Evolutionary conservation across 371 early-diverging fungal genomes (phyloP), one percentile per base, ranked within the genome.

Genomic region (Rhizopus stolonifer): DNA sequence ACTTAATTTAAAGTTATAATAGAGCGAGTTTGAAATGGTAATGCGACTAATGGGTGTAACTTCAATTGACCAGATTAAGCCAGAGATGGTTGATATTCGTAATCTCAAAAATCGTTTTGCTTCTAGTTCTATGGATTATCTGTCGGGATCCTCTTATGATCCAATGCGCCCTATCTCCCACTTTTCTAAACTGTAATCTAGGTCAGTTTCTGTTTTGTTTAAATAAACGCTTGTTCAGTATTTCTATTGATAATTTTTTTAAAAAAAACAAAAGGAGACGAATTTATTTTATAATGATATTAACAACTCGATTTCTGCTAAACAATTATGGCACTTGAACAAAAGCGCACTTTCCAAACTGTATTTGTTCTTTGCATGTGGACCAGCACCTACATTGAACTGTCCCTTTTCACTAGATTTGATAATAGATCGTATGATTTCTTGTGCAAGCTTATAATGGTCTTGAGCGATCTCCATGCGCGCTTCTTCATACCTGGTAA

Each of bases 31-130:
- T 21, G 86, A 84, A 52, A 77, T 88, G 69, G 70, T 79, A 13
- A 92, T 92, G 91, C 74, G 82, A 42, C 60, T 92, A 39, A 80
- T 88, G 69, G 93, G 93, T 32, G 77, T 79, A 23, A 74, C 80
- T 26, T 68, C 67, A 21, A 60, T 89, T 46, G 55, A 56, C 9
- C 82, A 89, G 33, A 85, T 89, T 49, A 79, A 64, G 13, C 78
- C 74, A 4, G 74, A 78, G 11, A 74, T 81, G 74, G 78, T 87
- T 7, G 79, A 79, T 65, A 73, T 69, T 36, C 71, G 71, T 42
- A 76, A 80, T 43, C 51, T 79, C n/a, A 69, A 74, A 45, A 69
- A 72, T 57, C 80, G 77, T 49, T 64, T 69, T 59, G 72, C 65
- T 7, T 46, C 72, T 6, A 65, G 54, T 38, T 78, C 82, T 2